These are phyloP conservation scores for Pleurotus djamor DNA, from an alignment of 768 basidiomycete species.

Conservation along the genomic window DNA sequence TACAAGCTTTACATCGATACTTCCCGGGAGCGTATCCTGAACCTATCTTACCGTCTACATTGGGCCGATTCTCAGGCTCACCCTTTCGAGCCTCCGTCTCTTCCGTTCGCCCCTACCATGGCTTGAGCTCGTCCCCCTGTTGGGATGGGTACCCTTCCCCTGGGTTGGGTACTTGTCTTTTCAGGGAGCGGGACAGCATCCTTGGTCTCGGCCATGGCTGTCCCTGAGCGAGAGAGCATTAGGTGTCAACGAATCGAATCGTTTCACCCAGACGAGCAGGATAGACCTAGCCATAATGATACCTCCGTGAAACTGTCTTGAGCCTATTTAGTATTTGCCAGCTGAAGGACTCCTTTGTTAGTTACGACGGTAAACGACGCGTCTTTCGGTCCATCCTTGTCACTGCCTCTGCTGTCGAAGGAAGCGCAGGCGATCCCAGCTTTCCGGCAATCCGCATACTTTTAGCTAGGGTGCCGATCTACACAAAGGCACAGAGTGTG, in stretches of 20 bases:
- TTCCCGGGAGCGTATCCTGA: conserved; percentile 18
- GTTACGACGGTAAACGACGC: no score
- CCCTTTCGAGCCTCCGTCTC: background rate
- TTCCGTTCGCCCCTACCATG: background rate
- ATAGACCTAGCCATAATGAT: background rate
- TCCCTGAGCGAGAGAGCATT: no score
- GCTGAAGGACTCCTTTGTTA: no score
- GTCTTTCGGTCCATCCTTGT: no score
- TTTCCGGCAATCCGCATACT: conserved; percentile 52
- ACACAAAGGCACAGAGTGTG: conserved; percentile 5
- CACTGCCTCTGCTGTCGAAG: conserved; percentile 19
- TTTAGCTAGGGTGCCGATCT: conserved; percentile 55
- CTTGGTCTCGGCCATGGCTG: no score
- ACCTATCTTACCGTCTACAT: background rate
- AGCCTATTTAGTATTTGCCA: no score
- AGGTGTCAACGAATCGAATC: no score
- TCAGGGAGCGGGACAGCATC: no score
- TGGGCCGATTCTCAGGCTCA: background rate
- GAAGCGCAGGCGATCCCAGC: conserved; percentile 49
- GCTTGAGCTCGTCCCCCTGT: conserved; percentile 1
- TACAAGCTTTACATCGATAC: no score
- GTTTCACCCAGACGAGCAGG: background rate
- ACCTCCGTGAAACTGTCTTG: no score
- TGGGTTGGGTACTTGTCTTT: no score
- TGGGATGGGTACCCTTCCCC: no score